These are phyloP conservation scores for Crinitomyces ghanaensis DNA, from an alignment of 805 yeast genomes.

Conservation along the genomic window DNA sequence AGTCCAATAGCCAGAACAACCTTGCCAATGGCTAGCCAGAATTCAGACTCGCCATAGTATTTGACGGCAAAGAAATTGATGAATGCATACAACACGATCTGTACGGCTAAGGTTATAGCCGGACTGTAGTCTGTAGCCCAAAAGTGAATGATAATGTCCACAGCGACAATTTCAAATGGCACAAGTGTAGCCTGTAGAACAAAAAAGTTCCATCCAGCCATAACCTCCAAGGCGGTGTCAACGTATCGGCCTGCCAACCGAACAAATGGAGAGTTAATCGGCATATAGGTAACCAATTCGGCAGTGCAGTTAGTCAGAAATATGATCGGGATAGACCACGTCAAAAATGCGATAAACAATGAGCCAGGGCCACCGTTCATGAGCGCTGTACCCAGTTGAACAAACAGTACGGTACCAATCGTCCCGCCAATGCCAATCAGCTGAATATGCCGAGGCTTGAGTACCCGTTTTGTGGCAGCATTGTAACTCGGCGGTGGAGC, in stretches of 20 bases:
- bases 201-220: slow-evolving; percentile 75
- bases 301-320: slow-evolving; percentile 61
- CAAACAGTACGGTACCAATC: slow-evolving; percentile 71
- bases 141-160: slow-evolving; percentile 63
- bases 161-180: slow-evolving; percentile 77
- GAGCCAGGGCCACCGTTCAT: slow-evolving; percentile 61
- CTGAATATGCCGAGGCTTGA: slow-evolving; percentile 63
- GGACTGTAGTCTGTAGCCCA: slow-evolving; percentile 73
- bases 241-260: slow-evolving; percentile 63
- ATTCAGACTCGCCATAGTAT: slow-evolving; percentile 73
- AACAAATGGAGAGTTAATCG: slow-evolving; percentile 68
- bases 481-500: slow-evolving; percentile 12
- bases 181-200: slow-evolving; percentile 63
- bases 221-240: slow-evolving; percentile 63
- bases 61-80: slow-evolving; percentile 65
- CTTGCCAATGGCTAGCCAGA: slow-evolving; percentile 66
- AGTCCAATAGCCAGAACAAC: slow-evolving; percentile 65
- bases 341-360: slow-evolving; percentile 48
- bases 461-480: slow-evolving; percentile 36
- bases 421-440: slow-evolving; percentile 73
- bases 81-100: slow-evolving; percentile 47
- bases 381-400: slow-evolving; percentile 55
- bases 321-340: slow-evolving; percentile 63
- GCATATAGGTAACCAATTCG: slow-evolving; percentile 68
- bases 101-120: slow-evolving; percentile 56